Conservation (phyloP, 768 basidiomycete genomes). For the Sarcodon sp. region DNA sequence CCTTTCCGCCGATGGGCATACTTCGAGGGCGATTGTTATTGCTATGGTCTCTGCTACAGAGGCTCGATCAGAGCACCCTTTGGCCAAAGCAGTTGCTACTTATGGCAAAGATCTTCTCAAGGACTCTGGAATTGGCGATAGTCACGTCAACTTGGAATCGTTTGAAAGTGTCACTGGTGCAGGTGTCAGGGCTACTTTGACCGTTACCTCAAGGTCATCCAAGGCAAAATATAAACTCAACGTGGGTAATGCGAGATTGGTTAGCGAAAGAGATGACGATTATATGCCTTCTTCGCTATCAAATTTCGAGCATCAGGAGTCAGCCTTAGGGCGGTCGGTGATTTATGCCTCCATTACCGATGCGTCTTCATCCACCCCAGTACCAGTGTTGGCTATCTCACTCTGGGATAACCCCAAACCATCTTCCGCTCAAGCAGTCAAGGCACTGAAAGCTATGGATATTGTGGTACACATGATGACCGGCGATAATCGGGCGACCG, state of each 20-base stretch:
- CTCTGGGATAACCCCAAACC: conserved; percentile 81
- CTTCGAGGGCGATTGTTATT: conserved; percentile 46
- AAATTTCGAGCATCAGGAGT: conserved; percentile 60
- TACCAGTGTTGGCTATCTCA: conserved; percentile 70
- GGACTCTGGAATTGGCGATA: conserved; percentile 22
- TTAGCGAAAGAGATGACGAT: conserved; percentile 37
- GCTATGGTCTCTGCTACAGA: conserved; percentile 82
- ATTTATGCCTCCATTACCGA: conserved; percentile 68
- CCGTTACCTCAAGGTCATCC: conserved; percentile 18
- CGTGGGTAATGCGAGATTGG: conserved; percentile 68
- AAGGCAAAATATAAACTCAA: conserved; percentile 37
- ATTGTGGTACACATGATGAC: conserved; percentile 92
- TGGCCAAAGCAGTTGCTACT: conserved; percentile 84
- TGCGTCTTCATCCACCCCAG: conserved; percentile 23
- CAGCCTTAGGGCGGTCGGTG: conserved; percentile 64
- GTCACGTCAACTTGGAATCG: conserved; percentile 43
- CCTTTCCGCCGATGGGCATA: conserved; percentile 49
- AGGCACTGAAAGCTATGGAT: conserved; percentile 76
- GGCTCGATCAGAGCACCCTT: conserved; percentile 88
- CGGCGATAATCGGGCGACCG: conserved; percentile 81
- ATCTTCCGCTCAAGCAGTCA: conserved; percentile 74
- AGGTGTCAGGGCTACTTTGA: conserved; percentile 67
- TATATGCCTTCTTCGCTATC: conserved; percentile 47
- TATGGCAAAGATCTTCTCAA: conserved; percentile 61
- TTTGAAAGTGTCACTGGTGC: conserved; percentile 89